Evolutionary conservation across 2,329 filamentous ascomycete species (phyloP), one percentile per base, ranked within the genome.

Genomic region (Rugonectria rugulosa): DNA sequence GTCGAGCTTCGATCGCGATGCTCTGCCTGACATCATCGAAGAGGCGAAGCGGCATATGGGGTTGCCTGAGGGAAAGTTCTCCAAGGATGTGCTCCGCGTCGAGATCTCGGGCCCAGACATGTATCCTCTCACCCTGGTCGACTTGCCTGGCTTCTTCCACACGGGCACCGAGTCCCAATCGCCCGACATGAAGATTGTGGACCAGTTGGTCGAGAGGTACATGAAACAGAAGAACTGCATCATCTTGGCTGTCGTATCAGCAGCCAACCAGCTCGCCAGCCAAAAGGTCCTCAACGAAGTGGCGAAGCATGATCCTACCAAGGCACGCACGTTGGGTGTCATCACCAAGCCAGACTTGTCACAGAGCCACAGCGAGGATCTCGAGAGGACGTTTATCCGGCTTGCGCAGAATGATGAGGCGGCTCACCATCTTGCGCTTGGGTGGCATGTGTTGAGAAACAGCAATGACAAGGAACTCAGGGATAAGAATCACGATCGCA

Each of bases 361-460:
- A 3, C 36, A 46, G 75, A 6, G 72, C 10, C 36, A 41, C 75
- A 6, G 72, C 6, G 51, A 37, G 21, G 34, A 44, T 19, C 36
- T 32, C 12, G 43, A 75, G 6, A 75, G 83, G 2, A 66, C 56
- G 4, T 81, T 73, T 59, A 57, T 73, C 2, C 59, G 64, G 10
- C 48, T 77, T 1, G 66, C 67, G 2, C 60, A 64, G 12, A 72
- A 71, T 31, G 47, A 64, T 9, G 66, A 73, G 9, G 38, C 43
- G 0, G 59, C 59, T 1, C 60, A 73, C 19, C 63, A 64, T 12
- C 55, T 75, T 3, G 61, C 71, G 21, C 72, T 77, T 0, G 81
- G 81, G 0, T 84, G 80, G 80, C 79, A 84, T 57, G 74, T 83
- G 20, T 55, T 85, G 10, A 78, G 75, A 34, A 85, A 85, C 55